Conservation (phyloP, 2,329 filamentous ascomycete species). For the Talaromyces funiculosus region DNA sequence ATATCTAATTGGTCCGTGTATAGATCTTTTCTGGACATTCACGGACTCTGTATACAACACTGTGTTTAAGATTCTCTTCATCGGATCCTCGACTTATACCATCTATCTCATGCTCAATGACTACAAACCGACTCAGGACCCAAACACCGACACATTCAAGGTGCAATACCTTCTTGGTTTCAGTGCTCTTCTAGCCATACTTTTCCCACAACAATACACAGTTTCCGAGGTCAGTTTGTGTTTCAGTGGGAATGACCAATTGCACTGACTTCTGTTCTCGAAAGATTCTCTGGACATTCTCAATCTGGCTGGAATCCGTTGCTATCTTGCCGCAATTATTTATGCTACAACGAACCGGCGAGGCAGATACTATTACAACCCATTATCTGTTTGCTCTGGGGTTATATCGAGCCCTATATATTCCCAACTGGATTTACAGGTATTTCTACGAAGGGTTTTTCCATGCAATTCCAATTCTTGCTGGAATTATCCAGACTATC, state of each 20-base stretch:
- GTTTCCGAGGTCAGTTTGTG: slow-evolving; percentile 53
- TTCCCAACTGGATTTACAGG: slow-evolving; percentile 96
- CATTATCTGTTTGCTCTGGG: slow-evolving; percentile 96
- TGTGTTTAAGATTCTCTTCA: slow-evolving; percentile 93
- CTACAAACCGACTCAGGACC: slow-evolving; percentile 96
- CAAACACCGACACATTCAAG: slow-evolving; percentile 94
- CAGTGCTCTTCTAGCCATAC: slow-evolving; percentile 68
- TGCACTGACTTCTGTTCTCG: not conserved
- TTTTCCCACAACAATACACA: slow-evolving; percentile 82
- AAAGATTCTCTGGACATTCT: slow-evolving; percentile 93
- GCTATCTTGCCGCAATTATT: slow-evolving; percentile 96
- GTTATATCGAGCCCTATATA: slow-evolving; percentile 87
- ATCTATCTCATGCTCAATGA: slow-evolving; percentile 97
- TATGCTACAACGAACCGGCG: slow-evolving; percentile 94
- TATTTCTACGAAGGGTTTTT: slow-evolving; percentile 75
- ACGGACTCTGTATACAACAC: slow-evolving; percentile 85
- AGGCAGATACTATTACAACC: slow-evolving; percentile 98
- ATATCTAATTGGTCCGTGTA: not conserved
- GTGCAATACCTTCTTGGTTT: slow-evolving; percentile 88
- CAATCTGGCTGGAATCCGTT: slow-evolving; percentile 95
- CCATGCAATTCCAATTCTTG: slow-evolving; percentile 81
- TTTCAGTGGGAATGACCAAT: not conserved
- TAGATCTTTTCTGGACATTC: slow-evolving; percentile 80
- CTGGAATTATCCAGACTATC: slow-evolving; percentile 86
- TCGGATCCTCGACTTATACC: slow-evolving; percentile 82